Percentiles rank a stretch among this genome's conserved stretches.
Evolutionary conservation across 352 stramenopile genomes (phyloP).

Genomic region (Aphanomyces invadans): DNA sequence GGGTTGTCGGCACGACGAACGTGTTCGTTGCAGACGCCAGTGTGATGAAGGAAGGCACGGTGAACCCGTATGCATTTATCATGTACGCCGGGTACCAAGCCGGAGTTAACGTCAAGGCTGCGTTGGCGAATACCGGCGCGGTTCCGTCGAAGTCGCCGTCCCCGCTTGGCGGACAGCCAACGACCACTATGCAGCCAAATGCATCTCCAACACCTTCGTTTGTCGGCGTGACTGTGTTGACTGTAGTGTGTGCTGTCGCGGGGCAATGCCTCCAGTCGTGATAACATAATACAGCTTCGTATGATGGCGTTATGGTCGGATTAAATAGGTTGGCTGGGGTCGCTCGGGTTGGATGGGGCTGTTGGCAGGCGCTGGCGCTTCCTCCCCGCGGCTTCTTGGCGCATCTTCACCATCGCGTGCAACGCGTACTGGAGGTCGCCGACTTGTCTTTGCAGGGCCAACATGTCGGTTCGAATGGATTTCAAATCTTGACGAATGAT

Average conservation of each 20-base stretch:
- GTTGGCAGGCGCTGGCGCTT: neutral
- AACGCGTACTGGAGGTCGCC: neutral
- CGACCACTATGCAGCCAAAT: too few relatives aligned
- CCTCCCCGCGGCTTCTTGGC: neutral
- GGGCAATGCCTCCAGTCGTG: too few relatives aligned
- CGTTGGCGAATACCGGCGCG: neutral
- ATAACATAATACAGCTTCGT: too few relatives aligned
- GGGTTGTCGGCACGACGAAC: conserved; percentile 55
- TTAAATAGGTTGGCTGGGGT: too few relatives aligned
- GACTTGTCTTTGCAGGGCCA: neutral
- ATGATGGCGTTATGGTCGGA: too few relatives aligned
- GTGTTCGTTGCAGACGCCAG: conserved; percentile 56
- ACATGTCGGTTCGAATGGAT: neutral
- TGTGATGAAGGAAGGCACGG: conserved; percentile 51
- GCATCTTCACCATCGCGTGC: neutral
- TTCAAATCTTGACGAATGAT: neutral
- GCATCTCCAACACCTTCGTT: too few relatives aligned
- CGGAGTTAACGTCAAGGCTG: conserved; percentile 20
- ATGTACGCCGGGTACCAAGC: conserved; percentile 61
- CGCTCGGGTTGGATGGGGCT: too few relatives aligned
- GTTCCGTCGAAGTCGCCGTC: too few relatives aligned
- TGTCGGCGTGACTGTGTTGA: too few relatives aligned
- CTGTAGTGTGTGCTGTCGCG: too few relatives aligned
- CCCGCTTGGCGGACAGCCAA: too few relatives aligned
- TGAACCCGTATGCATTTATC: conserved; percentile 66